Evolutionary conservation across 306 rosid genomes (phyloP), one percentile per base, ranked within the genome.

Genomic region (Ziziphus jujuba): DNA sequence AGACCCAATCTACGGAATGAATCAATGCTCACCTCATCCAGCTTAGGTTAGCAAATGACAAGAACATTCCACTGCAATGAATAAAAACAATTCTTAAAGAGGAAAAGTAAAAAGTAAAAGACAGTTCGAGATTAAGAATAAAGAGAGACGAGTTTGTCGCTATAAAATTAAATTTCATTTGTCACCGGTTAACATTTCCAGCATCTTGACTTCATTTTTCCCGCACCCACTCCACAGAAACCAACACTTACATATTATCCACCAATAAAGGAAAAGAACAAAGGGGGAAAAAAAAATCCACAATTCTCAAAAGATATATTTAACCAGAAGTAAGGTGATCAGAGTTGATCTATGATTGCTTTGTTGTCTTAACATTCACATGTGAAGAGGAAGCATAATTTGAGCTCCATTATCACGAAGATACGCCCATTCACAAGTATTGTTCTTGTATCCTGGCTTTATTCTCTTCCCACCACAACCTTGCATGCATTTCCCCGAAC

Each of bases 391-490:
- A 54, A 48, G 51, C 19, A 38, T 36, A 53, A 56, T 9, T 44
- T 25, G 35, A 11, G n/a, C 51, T 28, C 57, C 24, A 64, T 63
- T 58, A 49, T 22, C 38, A 44, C 61, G 24, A 54, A 28, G 64
- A 51, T 59, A 54, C 28, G 67, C 16, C 8, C 50, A 52, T 62
- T 82, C 76, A 84, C 77, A 90, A 80, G 80, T 91, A 91, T 72
- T 91, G 96, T 62, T 91, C 96, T 79, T 89, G 97, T 74, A 91
- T 89, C 91, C 97, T 83, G 0, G 84, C 87, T 24, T 92, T 91
- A 74, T 91, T 91, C 73, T 87, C 93, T 69, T 89, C 95, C 97
- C 97, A 91, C 97, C 97, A 91, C 71, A 89, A 77, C 78, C 97
- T 84, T 0, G 97, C 97, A 22, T 87, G 89, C 87, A 73, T 81